Percentiles rank a stretch among this genome's conserved stretches.
Conservation (phyloP, 768 basidiomycete genomes). For the Paxillus involutus region DNA sequence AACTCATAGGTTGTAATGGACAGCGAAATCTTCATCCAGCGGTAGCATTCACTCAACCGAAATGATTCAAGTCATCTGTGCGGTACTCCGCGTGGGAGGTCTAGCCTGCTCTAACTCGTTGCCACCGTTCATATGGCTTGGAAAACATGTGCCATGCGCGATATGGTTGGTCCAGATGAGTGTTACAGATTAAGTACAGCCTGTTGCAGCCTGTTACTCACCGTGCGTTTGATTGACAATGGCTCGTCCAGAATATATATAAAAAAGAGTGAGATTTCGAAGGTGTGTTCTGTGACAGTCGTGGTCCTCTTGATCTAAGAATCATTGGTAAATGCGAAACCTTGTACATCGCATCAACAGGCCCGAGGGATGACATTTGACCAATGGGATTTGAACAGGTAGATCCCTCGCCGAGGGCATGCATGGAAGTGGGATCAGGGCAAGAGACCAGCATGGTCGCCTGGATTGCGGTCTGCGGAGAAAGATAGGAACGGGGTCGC, state of each 20-base stretch:
- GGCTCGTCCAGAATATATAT: neutral
- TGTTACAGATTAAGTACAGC: too few species aligned
- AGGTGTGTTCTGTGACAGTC: neutral
- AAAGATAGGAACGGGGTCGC: slow-evolving; percentile 9
- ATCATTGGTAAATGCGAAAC: slow-evolving; percentile 9
- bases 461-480: slow-evolving; percentile 6
- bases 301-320: neutral
- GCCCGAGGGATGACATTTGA: neutral
- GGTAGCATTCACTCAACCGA: neutral
- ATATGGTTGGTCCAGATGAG: neutral
- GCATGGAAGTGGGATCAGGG: slow-evolving; percentile 1
- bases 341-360: slow-evolving; percentile 3
- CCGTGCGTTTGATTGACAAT: neutral
- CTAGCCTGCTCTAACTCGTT: neutral
- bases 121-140: neutral
- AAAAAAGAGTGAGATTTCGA: neutral
- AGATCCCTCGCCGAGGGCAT: neutral
- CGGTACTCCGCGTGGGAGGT: neutral
- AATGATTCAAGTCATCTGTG: neutral
- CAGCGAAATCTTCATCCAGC: neutral
- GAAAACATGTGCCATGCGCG: neutral
- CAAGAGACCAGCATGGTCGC: neutral
- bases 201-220: neutral
- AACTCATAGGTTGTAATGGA: neutral
- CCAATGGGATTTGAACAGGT: slow-evolving; percentile 1